Evolutionary conservation across 176 grass and related monocot species (phyloP), one percentile per base, ranked within the genome.

Genomic region (Zoysia japonica): DNA sequence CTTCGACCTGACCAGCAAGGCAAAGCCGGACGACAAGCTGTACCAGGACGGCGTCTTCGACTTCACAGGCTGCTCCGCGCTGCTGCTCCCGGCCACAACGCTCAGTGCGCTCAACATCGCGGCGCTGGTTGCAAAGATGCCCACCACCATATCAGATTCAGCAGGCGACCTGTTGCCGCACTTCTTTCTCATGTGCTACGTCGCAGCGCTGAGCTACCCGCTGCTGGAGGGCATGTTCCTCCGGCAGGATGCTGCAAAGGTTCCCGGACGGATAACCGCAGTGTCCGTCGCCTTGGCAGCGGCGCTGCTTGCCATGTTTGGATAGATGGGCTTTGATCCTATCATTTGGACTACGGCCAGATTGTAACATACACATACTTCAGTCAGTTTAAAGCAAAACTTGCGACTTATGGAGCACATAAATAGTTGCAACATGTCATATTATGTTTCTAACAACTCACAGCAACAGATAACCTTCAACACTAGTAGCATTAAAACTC

Each of bases 31-130:
- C 52, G 56, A 53, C 17, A 38, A 20, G n/a, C 81, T 79, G 35
- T 93, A 90, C 60, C 61, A 54, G 37, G 52, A 80, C 4, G 87
- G 87, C 47, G 72, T 85, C 52, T 93, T 90, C 62, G 84, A 93
- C 51, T 93, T 90, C 44, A 17, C 76, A 10, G 91, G 87, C 1
- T 80, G 82, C 67, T 80, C 81, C 3, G 5, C 76, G 68, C 79
- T 90, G 63, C 81, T 93, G 76, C 84, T 93, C 61, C 91, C 91
- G 11, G 87, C 81, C 13, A 90, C 91, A 62, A 87, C 85, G 46
- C 91, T 93, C 28, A 55, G 81, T 63, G 42, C 90, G 44, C 81
- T 93, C 60, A 93, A 93, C 12, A 36, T 73, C 13, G 81, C 43
- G 1, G 71, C 72, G 12, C 74, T 93, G 7, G 35, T 80, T 12